Percentiles rank a stretch among this genome's conserved stretches.
Conservation (phyloP, 2,329 filamentous ascomycete genomes). For the Xylariaceae sp. region DNA sequence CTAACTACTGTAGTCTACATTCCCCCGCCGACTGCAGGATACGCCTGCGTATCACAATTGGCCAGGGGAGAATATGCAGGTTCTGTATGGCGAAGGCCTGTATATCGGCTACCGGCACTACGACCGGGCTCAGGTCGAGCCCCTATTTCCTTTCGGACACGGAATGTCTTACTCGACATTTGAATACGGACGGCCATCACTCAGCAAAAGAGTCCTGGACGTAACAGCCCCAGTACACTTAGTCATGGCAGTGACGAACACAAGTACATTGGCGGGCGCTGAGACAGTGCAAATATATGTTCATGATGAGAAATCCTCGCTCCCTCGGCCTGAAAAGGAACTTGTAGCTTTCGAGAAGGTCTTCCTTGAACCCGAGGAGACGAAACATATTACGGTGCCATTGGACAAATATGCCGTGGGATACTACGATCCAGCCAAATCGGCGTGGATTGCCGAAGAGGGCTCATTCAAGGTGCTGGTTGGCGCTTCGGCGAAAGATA, state of each 20-base stretch:
- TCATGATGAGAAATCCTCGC: constrained; percentile 55
- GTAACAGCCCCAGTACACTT: constrained; percentile 40
- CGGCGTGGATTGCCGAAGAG: constrained; percentile 63
- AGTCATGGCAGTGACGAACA: constrained; percentile 50
- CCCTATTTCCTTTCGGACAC: constrained; percentile 69
- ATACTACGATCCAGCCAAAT: constrained; percentile 59
- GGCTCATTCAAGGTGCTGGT: constrained; percentile 58
- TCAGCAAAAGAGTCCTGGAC: constrained; percentile 40
- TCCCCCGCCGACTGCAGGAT: constrained; percentile 60
- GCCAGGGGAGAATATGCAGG: constrained; percentile 65
- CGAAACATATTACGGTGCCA: constrained; percentile 42
- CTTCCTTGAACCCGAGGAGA: constrained; percentile 52
- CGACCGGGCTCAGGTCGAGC: constrained; percentile 55
- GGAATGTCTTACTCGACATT: constrained; percentile 71
- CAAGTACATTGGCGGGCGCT: constrained; percentile 51
- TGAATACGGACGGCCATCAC: constrained; percentile 54
- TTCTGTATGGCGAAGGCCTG: constrained; percentile 68
- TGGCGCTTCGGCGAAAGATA: constrained; percentile 59
- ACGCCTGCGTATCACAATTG: constrained; percentile 70
- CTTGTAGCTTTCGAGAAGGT: constrained; percentile 67
- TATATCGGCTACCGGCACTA: constrained; percentile 73
- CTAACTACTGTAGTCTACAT: constrained; percentile 48
- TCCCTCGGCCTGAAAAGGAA: constrained; percentile 68
- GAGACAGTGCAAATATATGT: constrained; percentile 69
- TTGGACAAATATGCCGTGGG: constrained; percentile 50